Base-by-base conservation (phyloP, 2,329 filamentous ascomycete genomes). In the Paecilomyces fulvus region DNA sequence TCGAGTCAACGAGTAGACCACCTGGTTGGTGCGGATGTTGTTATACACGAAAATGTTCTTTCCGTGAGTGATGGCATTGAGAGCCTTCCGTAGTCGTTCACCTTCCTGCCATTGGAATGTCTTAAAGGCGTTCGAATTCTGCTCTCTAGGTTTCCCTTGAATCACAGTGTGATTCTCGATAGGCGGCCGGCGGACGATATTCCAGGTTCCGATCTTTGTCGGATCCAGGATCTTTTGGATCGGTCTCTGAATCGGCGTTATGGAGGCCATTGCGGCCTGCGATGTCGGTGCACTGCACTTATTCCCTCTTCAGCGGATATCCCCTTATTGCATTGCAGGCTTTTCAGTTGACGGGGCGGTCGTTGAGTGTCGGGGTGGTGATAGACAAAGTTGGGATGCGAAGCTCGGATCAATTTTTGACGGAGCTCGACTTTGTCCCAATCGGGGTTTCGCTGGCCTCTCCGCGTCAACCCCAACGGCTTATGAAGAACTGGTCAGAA, bases 31-130 rank as follows among this genome's bases (percentile, higher is more conserved):
- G 59, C 78, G 77, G 62, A 83, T 73, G 67, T 86, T 79, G 64
- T 78, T 77, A 71, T 84, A 87, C 65, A 80, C 78, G 69, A 83
- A 86, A 65, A 87, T 84, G 69, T 83, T 78, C 64, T 80, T 76
- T 58, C 83, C 83, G 61, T 82, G 79, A 4, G 69, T 70, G 55
- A 79, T 62, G 55, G 75, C 73, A 55, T 75, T 73, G 58, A 80
- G 67, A 30, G 78, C 76, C 67, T 76, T 77, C 58, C 69, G 68
- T 63, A 75, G 65, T 63, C 74, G 70, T 46, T 64, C 65, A 21
- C 67, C 67, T 58, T 77, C 74, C 51, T 69, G 69, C 17, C 58
- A 60, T 59, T 67, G 65, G 53, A 70, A 68, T 58, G 70, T 61
- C 61, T 71, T 71, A 61, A 69, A 74, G n/a, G 76, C 75, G 64